Conservation (phyloP, 345 rosid species). For the Populus ilicifolia region DNA sequence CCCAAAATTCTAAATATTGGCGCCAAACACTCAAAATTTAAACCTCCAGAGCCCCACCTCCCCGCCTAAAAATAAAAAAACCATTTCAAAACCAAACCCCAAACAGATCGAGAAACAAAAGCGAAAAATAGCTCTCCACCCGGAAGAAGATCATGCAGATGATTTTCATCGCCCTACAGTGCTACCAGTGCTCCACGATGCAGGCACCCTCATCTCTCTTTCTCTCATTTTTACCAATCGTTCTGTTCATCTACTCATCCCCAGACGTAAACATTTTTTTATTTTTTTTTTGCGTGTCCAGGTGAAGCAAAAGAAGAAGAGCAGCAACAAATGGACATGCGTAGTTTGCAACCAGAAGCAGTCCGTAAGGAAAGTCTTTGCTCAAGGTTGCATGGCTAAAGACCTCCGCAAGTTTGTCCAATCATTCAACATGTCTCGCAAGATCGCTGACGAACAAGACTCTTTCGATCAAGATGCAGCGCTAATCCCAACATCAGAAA, state of each 20-base stretch:
- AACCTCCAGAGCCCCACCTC: not conserved
- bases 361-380: slow-evolving; percentile 60
- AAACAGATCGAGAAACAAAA: not conserved
- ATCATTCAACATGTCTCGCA: slow-evolving; percentile 72
- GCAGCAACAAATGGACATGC: slow-evolving; percentile 69
- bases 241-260: not conserved
- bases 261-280: not conserved
- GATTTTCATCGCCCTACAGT: slow-evolving; percentile 65
- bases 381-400: slow-evolving; percentile 60
- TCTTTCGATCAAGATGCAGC: not conserved
- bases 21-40: not conserved
- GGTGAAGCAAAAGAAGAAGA: slow-evolving; percentile 87
- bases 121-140: not conserved
- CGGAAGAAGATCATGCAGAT: slow-evolving; percentile 25
- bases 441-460: slow-evolving; percentile 20
- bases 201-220: slow-evolving; percentile 39
- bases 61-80: not conserved
- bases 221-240: not conserved
- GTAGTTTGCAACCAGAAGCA: slow-evolving; percentile 82
- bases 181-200: slow-evolving; percentile 85
- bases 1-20: not conserved
- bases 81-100: not conserved
- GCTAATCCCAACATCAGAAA: not conserved
- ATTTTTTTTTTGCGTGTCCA: slow-evolving; percentile 8
- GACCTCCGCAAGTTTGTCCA: slow-evolving; percentile 76